A percentile compares a stretch with the other conserved stretches of the same genome.
Conservation (phyloP, 257 asterid genomes). For the Ilex asprella region DNA sequence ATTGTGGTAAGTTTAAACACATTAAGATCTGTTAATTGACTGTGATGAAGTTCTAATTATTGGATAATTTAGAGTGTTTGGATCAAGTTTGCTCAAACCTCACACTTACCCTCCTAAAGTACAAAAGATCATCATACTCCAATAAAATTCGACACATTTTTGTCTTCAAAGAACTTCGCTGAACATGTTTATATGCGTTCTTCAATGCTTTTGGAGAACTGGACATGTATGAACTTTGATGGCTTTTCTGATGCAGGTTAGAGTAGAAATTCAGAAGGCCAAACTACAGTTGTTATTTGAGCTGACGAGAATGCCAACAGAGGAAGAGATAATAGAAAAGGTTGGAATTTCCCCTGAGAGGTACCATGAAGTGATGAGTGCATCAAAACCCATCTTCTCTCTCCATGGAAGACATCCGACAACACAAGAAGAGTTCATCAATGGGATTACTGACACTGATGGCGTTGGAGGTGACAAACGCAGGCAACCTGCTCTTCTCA, state of each 20-base stretch:
- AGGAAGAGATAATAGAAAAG: slow-evolving; percentile 49
- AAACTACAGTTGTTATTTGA: slow-evolving; percentile 57
- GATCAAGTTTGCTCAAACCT: too few relatives aligned
- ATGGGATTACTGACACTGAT: slow-evolving; percentile 67
- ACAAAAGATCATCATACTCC: too few relatives aligned
- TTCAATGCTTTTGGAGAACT: too few relatives aligned
- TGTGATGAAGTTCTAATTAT: too few relatives aligned
- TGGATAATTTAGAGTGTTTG: too few relatives aligned
- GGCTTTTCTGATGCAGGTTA: slow-evolving; percentile 38
- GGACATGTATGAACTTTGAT: background rate
- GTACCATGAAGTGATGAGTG: slow-evolving; percentile 73
- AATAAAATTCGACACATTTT: too few relatives aligned
- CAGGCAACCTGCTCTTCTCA: slow-evolving; percentile 81
- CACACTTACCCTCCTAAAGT: too few relatives aligned
- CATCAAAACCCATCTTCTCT: slow-evolving; percentile 55
- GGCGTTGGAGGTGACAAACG: slow-evolving; percentile 60
- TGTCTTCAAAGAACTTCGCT: too few relatives aligned
- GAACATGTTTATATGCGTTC: too few relatives aligned
- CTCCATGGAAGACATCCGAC: slow-evolving; percentile 57
- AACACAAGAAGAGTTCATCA: slow-evolving; percentile 78
- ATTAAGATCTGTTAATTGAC: too few relatives aligned
- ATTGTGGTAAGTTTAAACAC: too few relatives aligned
- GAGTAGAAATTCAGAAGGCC: slow-evolving; percentile 65
- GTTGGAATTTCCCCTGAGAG: slow-evolving; percentile 70
- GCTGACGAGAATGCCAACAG: slow-evolving; percentile 62